These are phyloP conservation scores for Piloderma croceum DNA, from an alignment of 768 basidiomycete species.

Conservation along the genomic window DNA sequence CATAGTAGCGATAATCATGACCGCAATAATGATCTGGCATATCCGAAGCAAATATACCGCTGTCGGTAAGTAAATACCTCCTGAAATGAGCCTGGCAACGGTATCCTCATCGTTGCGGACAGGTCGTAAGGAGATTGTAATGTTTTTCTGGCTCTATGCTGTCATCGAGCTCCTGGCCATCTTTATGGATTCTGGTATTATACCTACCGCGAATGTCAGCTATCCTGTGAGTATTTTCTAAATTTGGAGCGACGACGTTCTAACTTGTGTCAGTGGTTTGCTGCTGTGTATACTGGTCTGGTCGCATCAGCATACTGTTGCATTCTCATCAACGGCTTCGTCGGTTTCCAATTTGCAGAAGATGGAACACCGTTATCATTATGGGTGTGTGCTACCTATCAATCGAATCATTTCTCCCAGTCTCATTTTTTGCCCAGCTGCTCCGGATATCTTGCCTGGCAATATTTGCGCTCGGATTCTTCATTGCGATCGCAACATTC, in stretches of 20 bases:
- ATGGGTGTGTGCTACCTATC: conserved; percentile 39
- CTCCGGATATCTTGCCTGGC: conserved; percentile 49
- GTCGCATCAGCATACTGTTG: conserved; percentile 51
- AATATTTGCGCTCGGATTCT: conserved; percentile 51
- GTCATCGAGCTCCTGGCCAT: conserved; percentile 55
- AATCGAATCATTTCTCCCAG: conserved; percentile 1
- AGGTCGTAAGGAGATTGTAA: conserved; percentile 61
- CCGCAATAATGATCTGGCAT: conserved; percentile 60
- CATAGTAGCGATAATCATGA: conserved; percentile 61
- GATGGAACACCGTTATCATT: conserved; percentile 60
- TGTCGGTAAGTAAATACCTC: conserved; percentile 34
- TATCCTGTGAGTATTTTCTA: conserved; percentile 41
- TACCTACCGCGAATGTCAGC: conserved; percentile 49
- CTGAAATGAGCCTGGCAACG: neutral
- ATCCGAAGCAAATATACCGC: conserved; percentile 65
- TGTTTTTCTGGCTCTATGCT: conserved; percentile 64
- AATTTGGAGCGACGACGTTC: neutral
- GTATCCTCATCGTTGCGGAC: conserved; percentile 1
- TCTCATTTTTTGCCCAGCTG: neutral
- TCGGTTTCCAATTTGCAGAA: conserved; percentile 64
- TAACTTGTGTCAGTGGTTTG: conserved; percentile 46
- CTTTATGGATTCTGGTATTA: conserved; percentile 62
- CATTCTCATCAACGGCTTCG: conserved; percentile 64
- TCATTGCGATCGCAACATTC: conserved; percentile 62
- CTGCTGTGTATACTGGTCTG: conserved; percentile 55